Conservation (phyloP, 2,329 filamentous ascomycete genomes). For the Sphaerulina vaccinii region DNA sequence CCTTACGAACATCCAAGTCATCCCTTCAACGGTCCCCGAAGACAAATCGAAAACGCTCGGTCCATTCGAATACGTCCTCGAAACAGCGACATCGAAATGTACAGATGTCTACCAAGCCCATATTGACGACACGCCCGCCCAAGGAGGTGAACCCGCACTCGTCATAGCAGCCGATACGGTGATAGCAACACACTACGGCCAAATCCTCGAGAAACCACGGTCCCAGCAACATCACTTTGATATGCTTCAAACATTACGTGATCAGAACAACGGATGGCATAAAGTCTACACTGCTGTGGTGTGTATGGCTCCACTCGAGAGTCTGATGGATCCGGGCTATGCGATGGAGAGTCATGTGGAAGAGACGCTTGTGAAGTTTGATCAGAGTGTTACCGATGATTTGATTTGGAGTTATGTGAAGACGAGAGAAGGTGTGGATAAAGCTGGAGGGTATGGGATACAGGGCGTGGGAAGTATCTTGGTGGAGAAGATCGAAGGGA, state of each 20-base stretch:
- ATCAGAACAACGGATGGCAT: slow-evolving; percentile 63
- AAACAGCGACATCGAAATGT: slow-evolving; percentile 81
- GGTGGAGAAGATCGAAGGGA: slow-evolving; percentile 84
- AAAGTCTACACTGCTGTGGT: slow-evolving; percentile 84
- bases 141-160: slow-evolving; percentile 46
- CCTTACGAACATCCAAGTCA: slow-evolving; percentile 76
- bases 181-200: slow-evolving; percentile 71
- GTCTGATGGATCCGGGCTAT: slow-evolving; percentile 82
- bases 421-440: slow-evolving; percentile 90
- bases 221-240: slow-evolving; percentile 75
- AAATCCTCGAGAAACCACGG: slow-evolving; percentile 87
- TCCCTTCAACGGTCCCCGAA: slow-evolving; percentile 80
- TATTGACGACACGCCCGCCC: slow-evolving; percentile 53
- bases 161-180: slow-evolving; percentile 45
- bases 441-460: slow-evolving; percentile 92
- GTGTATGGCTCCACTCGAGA: slow-evolving; percentile 77
- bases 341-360: slow-evolving; percentile 77
- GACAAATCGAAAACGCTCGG: slow-evolving; percentile 77
- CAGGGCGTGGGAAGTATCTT: slow-evolving; percentile 85
- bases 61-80: slow-evolving; percentile 86
- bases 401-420: slow-evolving; percentile 75
- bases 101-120: slow-evolving; percentile 67
- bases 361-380: slow-evolving; percentile 89
- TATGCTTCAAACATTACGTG: slow-evolving; percentile 80
- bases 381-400: slow-evolving; percentile 69